These are phyloP conservation scores for Tricholoma bakamatsutake DNA, from an alignment of 768 basidiomycete genomes.

Conservation along the genomic window DNA sequence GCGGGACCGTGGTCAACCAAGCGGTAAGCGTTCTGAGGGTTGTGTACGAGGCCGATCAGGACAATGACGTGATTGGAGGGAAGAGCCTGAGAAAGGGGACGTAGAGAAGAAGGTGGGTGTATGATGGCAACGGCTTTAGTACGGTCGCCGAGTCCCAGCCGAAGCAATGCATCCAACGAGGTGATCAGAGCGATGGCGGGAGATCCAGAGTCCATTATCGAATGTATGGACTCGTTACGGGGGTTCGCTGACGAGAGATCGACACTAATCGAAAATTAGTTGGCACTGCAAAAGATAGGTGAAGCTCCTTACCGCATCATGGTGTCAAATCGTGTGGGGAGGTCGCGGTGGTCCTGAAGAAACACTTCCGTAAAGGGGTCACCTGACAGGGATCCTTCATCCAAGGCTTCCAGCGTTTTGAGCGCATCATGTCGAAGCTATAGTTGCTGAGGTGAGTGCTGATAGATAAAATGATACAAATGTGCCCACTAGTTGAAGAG, in stretches of 20 bases:
- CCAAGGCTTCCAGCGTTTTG: slow-evolving; percentile 62
- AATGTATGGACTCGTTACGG: slow-evolving; percentile 36
- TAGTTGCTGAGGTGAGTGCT: slow-evolving; percentile 1
- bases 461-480: neutral
- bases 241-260: slow-evolving; percentile 46
- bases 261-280: slow-evolving; percentile 37
- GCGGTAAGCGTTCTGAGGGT: slow-evolving; percentile 67
- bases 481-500: slow-evolving; percentile 64
- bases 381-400: slow-evolving; percentile 35
- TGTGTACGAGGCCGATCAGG: slow-evolving; percentile 71
- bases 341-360: slow-evolving; percentile 61
- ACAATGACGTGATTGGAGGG: slow-evolving; percentile 45
- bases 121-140: slow-evolving; percentile 59
- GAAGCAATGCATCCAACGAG: slow-evolving; percentile 44
- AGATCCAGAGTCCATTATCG: slow-evolving; percentile 56
- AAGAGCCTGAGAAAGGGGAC: slow-evolving; percentile 48
- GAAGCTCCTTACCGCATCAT: slow-evolving; percentile 47
- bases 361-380: slow-evolving; percentile 73
- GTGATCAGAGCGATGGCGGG: slow-evolving; percentile 48
- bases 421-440: slow-evolving; percentile 76
- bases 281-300: neutral
- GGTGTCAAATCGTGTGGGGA: slow-evolving; percentile 67
- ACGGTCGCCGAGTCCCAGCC: slow-evolving; percentile 70
- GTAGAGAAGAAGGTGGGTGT: slow-evolving; percentile 39
- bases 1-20: slow-evolving; percentile 91